Evolutionary conservation across 208 protist genomes (phyloP), one percentile per base, ranked within the genome.

Genomic region (Wallacemonas sp.): DNA sequence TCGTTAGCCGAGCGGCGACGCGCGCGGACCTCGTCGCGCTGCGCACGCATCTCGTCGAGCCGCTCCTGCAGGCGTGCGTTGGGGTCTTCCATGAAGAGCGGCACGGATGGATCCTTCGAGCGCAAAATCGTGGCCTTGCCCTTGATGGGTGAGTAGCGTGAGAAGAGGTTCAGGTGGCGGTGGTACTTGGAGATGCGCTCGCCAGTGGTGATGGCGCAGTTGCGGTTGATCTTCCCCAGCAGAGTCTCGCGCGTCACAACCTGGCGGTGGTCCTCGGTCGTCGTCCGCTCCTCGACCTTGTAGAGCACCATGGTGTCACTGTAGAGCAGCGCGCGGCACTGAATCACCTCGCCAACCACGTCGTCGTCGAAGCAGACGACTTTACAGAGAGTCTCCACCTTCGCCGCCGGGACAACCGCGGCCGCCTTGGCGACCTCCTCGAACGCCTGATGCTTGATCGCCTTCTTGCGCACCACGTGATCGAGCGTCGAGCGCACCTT

Each of bases 181-280:
- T 94, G 89, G 62, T 87, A 94, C 53, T 87, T 85, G 1, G 81
- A 89, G 33, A 94, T 73, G 37, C 82, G 86, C 66, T 78, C 52
- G 6, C 45, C 50, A 8, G 54, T 55, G 42, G 71, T 78, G 0
- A 54, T 46, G 26, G 92, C 76, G 42, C 83, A 86, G 44, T 64
- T 42, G 21, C 68, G 63, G 59, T 86, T 89, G 42, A 94, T 88
- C 62, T 83, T 87, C 13, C 81, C 83, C 17, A 94, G 77, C 42
- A 93, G 59, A 22, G 83, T 72, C 62, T 95, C 83, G 22, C 32
- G 24, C 41, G 64, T 55, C 1, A 88, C 79, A 44, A 73, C 59
- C 39, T 86, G 73, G 1, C 76, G 66, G 22, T 85, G 79, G 36
- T 86, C 77, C 1, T 73, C 62, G 22, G 70, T 44, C 33, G 69